Conservation (phyloP, 192 early-diverging fungal species). For the Gonapodya sp. region DNA sequence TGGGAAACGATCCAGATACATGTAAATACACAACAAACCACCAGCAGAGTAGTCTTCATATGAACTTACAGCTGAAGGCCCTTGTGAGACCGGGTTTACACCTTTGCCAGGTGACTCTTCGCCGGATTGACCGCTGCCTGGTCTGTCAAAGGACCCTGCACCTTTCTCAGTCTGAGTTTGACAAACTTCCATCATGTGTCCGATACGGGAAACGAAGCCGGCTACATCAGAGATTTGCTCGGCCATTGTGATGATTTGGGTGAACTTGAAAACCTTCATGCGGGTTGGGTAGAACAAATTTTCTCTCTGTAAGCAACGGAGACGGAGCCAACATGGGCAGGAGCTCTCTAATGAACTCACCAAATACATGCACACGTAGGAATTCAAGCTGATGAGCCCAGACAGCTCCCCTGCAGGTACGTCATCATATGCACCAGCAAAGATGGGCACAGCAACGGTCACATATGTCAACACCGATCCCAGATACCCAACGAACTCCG, state of each 20-base stretch:
- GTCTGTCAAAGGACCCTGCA: no score
- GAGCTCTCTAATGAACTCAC: background rate
- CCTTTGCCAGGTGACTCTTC: no score
- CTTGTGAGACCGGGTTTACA: no score
- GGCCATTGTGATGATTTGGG: background rate
- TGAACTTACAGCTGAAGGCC: no score
- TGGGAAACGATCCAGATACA: background rate
- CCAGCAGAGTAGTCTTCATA: no score
- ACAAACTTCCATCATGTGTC: background rate
- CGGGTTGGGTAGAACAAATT: background rate
- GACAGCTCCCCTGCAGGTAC: background rate
- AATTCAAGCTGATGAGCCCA: background rate
- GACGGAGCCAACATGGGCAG: no score
- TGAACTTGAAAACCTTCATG: background rate
- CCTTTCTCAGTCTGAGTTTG: no score
- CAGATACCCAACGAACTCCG: background rate
- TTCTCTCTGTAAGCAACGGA: background rate
- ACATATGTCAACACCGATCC: background rate
- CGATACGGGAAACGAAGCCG: background rate
- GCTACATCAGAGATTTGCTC: background rate
- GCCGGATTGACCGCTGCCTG: no score
- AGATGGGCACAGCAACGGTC: background rate
- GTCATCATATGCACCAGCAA: background rate
- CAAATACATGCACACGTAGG: slow-evolving; percentile 5
- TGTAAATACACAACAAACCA: background rate